Evolutionary conservation across 164 flowering plant genomes (phyloP).

Genomic region (Vitis riparia): DNA sequence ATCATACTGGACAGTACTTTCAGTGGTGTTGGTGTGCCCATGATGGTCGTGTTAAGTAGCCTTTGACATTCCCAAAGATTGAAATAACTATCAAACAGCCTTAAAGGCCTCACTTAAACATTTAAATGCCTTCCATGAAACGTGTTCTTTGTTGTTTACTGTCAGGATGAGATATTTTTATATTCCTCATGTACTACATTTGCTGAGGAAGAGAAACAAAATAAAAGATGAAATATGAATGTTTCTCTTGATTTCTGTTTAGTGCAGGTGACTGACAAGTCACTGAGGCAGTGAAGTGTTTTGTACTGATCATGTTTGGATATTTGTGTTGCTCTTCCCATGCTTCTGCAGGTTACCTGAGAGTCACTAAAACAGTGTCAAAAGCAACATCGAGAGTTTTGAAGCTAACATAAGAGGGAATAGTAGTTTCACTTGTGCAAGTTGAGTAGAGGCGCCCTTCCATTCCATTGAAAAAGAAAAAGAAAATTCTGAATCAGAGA

Average conservation of each 20-base stretch:
- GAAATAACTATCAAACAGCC: too few relatives aligned
- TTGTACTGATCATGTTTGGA: not conserved
- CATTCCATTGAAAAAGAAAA: not conserved
- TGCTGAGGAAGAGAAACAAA: not conserved
- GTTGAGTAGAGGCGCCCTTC: not conserved
- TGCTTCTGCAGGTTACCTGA: conserved; percentile 71
- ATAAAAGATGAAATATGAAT: too few relatives aligned
- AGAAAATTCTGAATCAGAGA: not conserved
- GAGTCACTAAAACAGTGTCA: conserved; percentile 49
- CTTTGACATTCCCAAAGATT: too few relatives aligned
- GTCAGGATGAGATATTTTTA: not conserved
- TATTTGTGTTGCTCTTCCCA: conserved; percentile 6
- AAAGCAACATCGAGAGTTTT: not conserved
- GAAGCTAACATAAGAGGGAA: not conserved
- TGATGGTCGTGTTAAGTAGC: too few relatives aligned
- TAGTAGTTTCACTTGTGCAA: not conserved
- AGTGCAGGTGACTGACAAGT: too few relatives aligned
- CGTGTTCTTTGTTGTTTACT: not conserved
- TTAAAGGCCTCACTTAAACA: too few relatives aligned
- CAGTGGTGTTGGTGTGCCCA: not conserved
- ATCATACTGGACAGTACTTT: not conserved
- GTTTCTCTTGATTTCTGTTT: too few relatives aligned
- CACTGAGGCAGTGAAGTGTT: not conserved
- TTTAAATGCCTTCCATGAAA: not conserved
- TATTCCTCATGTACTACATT: not conserved